Percentiles rank a stretch among this genome's conserved stretches.
These are phyloP conservation scores for Fusarium penzigii DNA, from an alignment of 2,329 filamentous ascomycete species.

Conservation along the genomic window DNA sequence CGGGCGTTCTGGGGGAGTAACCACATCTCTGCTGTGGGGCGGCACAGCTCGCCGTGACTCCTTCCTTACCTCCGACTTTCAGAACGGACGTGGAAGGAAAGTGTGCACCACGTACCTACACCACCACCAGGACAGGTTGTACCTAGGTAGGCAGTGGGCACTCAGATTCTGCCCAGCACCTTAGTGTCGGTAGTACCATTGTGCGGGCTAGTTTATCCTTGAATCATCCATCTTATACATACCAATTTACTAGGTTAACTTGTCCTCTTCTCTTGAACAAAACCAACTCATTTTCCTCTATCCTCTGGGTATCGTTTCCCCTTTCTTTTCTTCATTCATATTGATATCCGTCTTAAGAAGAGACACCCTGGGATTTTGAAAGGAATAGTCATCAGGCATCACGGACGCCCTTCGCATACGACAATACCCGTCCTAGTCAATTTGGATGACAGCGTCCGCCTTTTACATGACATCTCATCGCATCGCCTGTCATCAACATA, in stretches of 20 bases:
- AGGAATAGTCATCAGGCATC: background rate
- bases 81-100: too few relatives aligned
- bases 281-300: constrained; percentile 22
- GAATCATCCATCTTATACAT: background rate
- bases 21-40: background rate
- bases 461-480: constrained; percentile 23
- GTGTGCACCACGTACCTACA: too few relatives aligned
- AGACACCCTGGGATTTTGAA: too few relatives aligned
- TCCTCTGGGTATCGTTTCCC: constrained; percentile 10
- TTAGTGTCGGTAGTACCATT: too few relatives aligned
- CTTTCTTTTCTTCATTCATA: constrained; percentile 7
- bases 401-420: constrained; percentile 7
- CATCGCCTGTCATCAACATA: constrained; percentile 12
- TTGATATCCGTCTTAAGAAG: background rate
- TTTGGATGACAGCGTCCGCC: constrained; percentile 17
- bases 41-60: background rate
- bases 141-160: too few relatives aligned
- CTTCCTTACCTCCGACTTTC: background rate
- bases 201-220: too few relatives aligned
- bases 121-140: too few relatives aligned
- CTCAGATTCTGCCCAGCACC: too few relatives aligned
- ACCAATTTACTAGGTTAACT: constrained; percentile 1
- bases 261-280: constrained; percentile 20
- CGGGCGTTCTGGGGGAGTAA: constrained; percentile 6
- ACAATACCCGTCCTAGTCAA: background rate